These are phyloP conservation scores for Sclerotinia trifoliorum DNA, from an alignment of 2,329 filamentous ascomycete species.

Conservation along the genomic window DNA sequence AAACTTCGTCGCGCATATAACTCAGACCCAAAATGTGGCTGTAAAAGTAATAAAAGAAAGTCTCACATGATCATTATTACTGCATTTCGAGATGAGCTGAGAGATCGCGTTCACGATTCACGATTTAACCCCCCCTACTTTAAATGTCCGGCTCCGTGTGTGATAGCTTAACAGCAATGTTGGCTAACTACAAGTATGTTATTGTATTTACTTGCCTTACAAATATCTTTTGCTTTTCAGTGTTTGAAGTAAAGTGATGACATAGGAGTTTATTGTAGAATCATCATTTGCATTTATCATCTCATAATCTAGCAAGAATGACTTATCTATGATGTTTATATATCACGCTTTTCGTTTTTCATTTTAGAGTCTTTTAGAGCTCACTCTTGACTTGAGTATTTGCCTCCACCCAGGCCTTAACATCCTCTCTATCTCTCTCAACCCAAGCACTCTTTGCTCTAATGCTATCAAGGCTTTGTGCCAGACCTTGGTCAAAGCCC, in stretches of 20 bases:
- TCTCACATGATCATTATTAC: too few relatives aligned
- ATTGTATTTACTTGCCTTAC: not conserved
- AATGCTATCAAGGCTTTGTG: conserved; percentile 85
- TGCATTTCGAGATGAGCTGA: too few relatives aligned
- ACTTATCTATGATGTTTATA: not conserved
- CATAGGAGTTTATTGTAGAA: not conserved
- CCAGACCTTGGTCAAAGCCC: conserved; percentile 81
- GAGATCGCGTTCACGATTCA: too few relatives aligned
- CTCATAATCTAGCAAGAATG: not conserved
- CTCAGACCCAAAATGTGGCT: too few relatives aligned
- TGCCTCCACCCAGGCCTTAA: conserved; percentile 68
- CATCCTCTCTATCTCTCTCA: conserved; percentile 71
- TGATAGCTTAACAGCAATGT: not conserved
- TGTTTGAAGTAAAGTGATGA: not conserved
- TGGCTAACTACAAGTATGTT: not conserved
- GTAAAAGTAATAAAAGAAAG: too few relatives aligned
- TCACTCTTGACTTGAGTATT: conserved; percentile 45
- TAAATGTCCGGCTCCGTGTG: too few relatives aligned
- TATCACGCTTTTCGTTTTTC: not conserved
- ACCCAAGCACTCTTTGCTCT: conserved; percentile 83
- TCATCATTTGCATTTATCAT: not conserved
- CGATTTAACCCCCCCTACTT: too few relatives aligned
- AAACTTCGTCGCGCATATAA: too few relatives aligned
- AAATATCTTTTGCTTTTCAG: not conserved
- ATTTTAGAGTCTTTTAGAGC: conserved; percentile 27